Conservation (phyloP, 768 basidiomycete species). For the Boletus rubroflammeus region DNA sequence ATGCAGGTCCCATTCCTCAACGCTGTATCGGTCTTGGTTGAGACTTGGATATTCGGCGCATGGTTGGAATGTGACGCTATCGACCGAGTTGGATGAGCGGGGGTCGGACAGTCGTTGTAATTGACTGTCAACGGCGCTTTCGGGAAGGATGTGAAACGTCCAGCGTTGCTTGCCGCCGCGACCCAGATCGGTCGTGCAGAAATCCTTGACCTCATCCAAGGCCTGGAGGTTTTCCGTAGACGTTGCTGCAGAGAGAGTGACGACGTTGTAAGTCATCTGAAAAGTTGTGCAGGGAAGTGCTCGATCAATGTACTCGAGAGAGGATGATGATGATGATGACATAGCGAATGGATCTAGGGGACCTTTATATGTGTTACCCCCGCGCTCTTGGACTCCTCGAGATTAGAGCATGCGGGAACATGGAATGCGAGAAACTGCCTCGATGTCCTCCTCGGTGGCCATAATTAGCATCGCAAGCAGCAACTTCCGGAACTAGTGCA, state of each 20-base stretch:
- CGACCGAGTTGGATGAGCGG: slow-evolving; percentile 30
- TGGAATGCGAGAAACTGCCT: slow-evolving; percentile 17
- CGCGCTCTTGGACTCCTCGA: slow-evolving; percentile 9
- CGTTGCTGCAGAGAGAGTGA: slow-evolving; percentile 44
- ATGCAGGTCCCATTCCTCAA: slow-evolving; percentile 40
- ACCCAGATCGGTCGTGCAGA: slow-evolving; percentile 52
- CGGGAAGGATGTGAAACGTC: slow-evolving; percentile 49
- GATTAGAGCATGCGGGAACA: slow-evolving; percentile 17
- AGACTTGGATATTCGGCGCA: slow-evolving; percentile 33
- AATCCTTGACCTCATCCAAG: slow-evolving; percentile 51
- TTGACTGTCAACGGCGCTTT: slow-evolving; percentile 39
- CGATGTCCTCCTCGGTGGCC: slow-evolving; percentile 18
- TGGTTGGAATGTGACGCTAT: slow-evolving; percentile 44
- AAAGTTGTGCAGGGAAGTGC: not conserved
- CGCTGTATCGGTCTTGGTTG: slow-evolving; percentile 41
- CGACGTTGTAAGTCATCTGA: slow-evolving; percentile 32
- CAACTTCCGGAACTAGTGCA: slow-evolving; percentile 16
- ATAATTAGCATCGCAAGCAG: slow-evolving; percentile 21
- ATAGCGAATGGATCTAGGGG: slow-evolving; percentile 10
- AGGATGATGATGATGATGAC: slow-evolving; percentile 12
- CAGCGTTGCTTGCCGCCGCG: slow-evolving; percentile 48
- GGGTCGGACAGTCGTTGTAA: slow-evolving; percentile 38
- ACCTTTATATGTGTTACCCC: slow-evolving; percentile 21
- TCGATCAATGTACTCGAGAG: slow-evolving; percentile 4
- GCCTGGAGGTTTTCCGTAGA: slow-evolving; percentile 47